These are phyloP conservation scores for Talaromyces ruber DNA, from an alignment of 495 filamentous ascomycete species.

Conservation along the genomic window DNA sequence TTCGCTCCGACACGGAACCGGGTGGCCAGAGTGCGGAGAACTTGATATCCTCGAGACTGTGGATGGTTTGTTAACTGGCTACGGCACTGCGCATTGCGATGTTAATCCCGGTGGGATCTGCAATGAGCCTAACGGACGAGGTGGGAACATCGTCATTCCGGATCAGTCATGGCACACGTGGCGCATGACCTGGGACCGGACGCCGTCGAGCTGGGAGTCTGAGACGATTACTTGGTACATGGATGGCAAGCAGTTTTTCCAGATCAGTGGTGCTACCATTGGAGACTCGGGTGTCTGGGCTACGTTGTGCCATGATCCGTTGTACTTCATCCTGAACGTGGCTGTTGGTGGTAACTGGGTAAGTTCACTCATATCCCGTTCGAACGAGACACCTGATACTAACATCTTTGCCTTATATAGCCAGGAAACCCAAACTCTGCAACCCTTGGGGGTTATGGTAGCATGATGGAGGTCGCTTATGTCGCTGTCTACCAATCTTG, in stretches of 20 bases:
- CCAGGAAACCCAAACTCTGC: conserved; percentile 2
- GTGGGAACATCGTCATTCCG: background rate
- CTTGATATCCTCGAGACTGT: conserved; percentile 6
- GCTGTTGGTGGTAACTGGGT: conserved; percentile 7
- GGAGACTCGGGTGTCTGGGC: background rate
- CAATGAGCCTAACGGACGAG: conserved; percentile 6
- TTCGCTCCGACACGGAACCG: background rate
- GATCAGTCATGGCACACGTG: conserved; percentile 7
- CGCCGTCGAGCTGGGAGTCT: conserved; percentile 1
- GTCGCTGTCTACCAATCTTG: conserved; percentile 4
- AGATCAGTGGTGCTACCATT: conserved; percentile 3
- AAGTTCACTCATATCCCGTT: background rate
- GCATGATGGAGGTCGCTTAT: conserved; percentile 7
- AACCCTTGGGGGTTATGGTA: conserved; percentile 4
- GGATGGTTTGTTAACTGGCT: conserved; percentile 3
- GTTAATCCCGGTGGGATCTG: conserved; percentile 4
- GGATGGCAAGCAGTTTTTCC: background rate
- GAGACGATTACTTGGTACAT: conserved; percentile 7
- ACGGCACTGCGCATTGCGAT: conserved; percentile 7
- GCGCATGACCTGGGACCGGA: conserved; percentile 6
- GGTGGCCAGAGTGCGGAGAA: conserved; percentile 4
- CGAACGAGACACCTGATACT: background rate
- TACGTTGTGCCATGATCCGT: conserved; percentile 4
- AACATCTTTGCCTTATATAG: background rate
- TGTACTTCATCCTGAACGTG: conserved; percentile 7